Evolutionary conservation across 2,329 filamentous ascomycete genomes (phyloP), one percentile per base, ranked within the genome.

Genomic region (Diaporthe eres): DNA sequence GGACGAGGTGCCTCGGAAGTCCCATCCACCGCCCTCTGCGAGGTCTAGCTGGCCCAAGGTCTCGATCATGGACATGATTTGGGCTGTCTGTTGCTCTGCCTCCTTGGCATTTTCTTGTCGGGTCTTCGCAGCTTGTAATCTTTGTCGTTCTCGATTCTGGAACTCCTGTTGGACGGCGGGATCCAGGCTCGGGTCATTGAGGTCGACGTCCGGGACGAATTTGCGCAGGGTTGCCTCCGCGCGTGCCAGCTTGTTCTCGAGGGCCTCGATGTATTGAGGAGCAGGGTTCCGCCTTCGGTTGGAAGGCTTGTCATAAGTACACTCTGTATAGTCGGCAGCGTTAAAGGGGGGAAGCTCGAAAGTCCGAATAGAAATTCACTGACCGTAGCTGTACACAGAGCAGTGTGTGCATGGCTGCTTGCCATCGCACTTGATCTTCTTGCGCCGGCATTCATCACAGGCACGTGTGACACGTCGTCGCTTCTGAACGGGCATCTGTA

Each of bases 331-430:
- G 8, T 28, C n/a, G 42, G 42, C 22, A 17, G 47, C 22, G 74
- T 77, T 34, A 76, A 47, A 8, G 17, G 72, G 47, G 39, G 19
- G 22, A 1, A 19, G 9, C 39, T 28, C 49, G 51, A 25, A n/a
- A 15, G 17, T 31, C 28, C 9, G 15, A 22, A 63, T 34, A 51
- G 53, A 42, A 71, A 9, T 72, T 53, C 44, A 80, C 89, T 82
- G 89, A 98, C 97, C 96, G 88, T 99, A 99, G 83, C 95, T 98
- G 85, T 99, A 99, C 68, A 98, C 95, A 15, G 96, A 98, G 84
- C 97, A 99, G 85, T 98, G 97, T 0, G 96, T 98, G 85, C 94
- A 97, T 13, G 94, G 94, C 82, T 96, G 94, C 84, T 95, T 95
- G 79, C 94, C 94, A 83, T 96, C 94, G 80, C 94, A 96, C 83